Base-by-base conservation (phyloP, 2,329 filamentous ascomycete genomes). In the Albophoma yamanashiensis region DNA sequence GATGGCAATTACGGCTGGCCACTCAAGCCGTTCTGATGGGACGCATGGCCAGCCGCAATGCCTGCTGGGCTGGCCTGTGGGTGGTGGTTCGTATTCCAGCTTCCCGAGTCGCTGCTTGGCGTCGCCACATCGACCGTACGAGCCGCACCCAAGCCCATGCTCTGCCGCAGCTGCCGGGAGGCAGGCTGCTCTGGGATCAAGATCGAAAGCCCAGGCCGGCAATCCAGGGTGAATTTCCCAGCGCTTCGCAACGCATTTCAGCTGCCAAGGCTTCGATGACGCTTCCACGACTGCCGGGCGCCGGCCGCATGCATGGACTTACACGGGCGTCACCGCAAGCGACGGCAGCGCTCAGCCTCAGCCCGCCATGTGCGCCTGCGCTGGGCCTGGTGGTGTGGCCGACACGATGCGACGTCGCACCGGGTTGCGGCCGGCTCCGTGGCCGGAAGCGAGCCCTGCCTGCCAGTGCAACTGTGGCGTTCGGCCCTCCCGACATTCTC, bases 341-440 rank as follows among this genome's bases (percentile, higher is more conserved):
- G 36, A 47, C 56, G 40, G 31, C 25, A 15, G 40, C 27, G 27
- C 43, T 45, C 56, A 45, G 56, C 47, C 56, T 58, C 56, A 58
- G 22, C 36, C 56, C 12, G 56, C 56, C 47, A n/a, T 47, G 43
- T 3, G 42, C 11, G 56, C 40, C 20, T n/a, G 14, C 25, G 12
- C 9, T 27, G 43, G 27, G n/a, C 42, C 27, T 36, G 40, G 34
- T n/a, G 14, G 27, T 22, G 42, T 31, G 31, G 42, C 43, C 31
- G 45, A 45, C n/a, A 52, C 57, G 50, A 55, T 59, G 50, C 58
- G 38, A 59, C 38, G 58, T 59, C 39, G 50, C 38, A 55, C 58
- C 11, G 50, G 38, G 27, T 59, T 14, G 36, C 45, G 25, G 45
- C 45, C 25, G 25, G 45, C 45, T 27, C 45, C 43, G 1, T 25